Evolutionary conservation across 2,329 filamentous ascomycete genomes (phyloP), one percentile per base, ranked within the genome.

Genomic region (Penicillium corylophilum): DNA sequence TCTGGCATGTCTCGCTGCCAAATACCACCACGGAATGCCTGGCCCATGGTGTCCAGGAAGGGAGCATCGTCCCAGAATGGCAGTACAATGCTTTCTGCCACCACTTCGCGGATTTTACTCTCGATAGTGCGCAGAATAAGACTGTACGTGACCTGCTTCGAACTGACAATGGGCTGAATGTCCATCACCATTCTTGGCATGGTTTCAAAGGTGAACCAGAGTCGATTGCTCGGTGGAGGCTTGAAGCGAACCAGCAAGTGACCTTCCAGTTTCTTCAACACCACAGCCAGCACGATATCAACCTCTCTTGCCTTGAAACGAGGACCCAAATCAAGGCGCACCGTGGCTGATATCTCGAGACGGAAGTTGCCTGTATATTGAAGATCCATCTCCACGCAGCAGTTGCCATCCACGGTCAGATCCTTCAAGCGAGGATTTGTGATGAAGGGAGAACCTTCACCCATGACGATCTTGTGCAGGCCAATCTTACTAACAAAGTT

Each of bases 41-140:
- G 90, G 50, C 83, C 78, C 50, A 86, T 80, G 0, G 91, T 97
- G 62, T 88, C 84, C 67, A 90, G 87, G 71, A 99, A 97, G 0
- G 94, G 91, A 22, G 90, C 82, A 68, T 99, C 94, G 59, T 99
- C 94, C 93, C 94, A 99, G 67, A 95, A 95, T 0, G 94, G 94
- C 50, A 87, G 78, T 2, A 99, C 94, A 18, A 97, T 71, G 1
- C 91, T 96, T 73, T 99, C 94, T 9, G 88, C 89, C 54, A 99
- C 81, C 8, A 96, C 91, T 71, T 96, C 92, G 65, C 95, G 89
- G 68, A 99, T 96, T 44, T 91, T 83, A 65, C 89, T 95, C 72
- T 99, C 94, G 53, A 99, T 97, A 55, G 95, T 90, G 44, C 91
- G 85, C 12, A 97, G 80, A 49, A 99, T 94, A 53, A 96, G 82